Conservation (phyloP, 2,329 filamentous ascomycete genomes). For the Ophiostoma quercus region DNA sequence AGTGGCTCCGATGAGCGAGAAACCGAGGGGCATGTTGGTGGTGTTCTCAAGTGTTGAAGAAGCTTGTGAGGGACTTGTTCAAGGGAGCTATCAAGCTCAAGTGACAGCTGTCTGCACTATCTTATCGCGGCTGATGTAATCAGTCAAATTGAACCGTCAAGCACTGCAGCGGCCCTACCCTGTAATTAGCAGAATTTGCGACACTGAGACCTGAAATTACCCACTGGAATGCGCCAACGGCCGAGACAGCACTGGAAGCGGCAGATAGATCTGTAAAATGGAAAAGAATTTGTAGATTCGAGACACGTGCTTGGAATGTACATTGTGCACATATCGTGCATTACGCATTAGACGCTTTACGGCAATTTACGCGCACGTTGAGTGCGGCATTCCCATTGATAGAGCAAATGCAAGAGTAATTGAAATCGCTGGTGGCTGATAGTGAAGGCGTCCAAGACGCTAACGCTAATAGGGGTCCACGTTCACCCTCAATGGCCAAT, state of each 20-base stretch:
- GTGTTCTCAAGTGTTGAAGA: neutral
- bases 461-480: neutral
- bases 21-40: constrained; percentile 23
- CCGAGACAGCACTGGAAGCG: constrained; percentile 9
- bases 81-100: neutral
- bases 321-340: neutral
- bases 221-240: constrained; percentile 3
- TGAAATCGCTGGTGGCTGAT: neutral
- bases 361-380: neutral
- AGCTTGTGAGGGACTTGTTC: neutral
- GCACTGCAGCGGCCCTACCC: neutral
- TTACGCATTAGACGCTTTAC: neutral
- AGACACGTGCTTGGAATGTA: neutral
- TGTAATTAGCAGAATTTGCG: neutral
- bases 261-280: neutral
- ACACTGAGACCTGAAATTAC: neutral
- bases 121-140: neutral
- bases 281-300: neutral
- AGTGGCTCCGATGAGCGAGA: constrained; percentile 22
- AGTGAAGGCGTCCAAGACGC: neutral
- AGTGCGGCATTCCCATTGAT: neutral
- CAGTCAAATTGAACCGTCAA: neutral
- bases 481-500: neutral
- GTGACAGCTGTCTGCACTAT: neutral
- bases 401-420: neutral